These are phyloP conservation scores for Magnaporthiopsis poae DNA, from an alignment of 2,329 filamentous ascomycete species.

Conservation along the genomic window DNA sequence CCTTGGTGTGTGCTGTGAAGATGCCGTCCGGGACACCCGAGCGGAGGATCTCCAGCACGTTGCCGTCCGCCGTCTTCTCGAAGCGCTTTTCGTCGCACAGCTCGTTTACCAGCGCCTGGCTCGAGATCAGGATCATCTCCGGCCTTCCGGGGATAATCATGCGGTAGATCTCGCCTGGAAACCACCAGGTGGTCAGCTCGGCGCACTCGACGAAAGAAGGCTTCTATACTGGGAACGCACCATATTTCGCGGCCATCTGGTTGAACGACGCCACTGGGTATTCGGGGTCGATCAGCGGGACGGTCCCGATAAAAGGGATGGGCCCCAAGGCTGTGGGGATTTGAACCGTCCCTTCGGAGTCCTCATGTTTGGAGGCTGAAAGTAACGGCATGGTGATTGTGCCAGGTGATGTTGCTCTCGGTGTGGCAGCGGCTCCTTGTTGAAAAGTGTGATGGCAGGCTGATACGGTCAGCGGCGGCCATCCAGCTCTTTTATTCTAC, in stretches of 20 bases:
- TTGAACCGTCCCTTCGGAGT: not conserved
- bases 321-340: slow-evolving; percentile 2
- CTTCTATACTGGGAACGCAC: slow-evolving; percentile 26
- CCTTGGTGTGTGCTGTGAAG: slow-evolving; percentile 43
- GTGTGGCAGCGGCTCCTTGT: not conserved
- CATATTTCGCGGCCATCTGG: slow-evolving; percentile 55
- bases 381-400: not conserved
- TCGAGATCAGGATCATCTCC: slow-evolving; percentile 8
- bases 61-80: slow-evolving; percentile 36
- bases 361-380: not conserved
- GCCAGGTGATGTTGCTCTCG: not conserved
- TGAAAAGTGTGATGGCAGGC: not conserved
- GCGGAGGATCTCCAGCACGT: slow-evolving; percentile 39
- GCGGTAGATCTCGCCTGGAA: slow-evolving; percentile 49
- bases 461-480: not conserved
- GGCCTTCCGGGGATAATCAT: slow-evolving; percentile 29
- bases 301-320: slow-evolving; percentile 3
- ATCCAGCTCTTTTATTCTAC: not conserved
- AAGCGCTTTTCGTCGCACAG: slow-evolving; percentile 58
- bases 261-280: slow-evolving; percentile 44
- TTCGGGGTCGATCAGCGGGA: slow-evolving; percentile 21
- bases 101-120: slow-evolving; percentile 43
- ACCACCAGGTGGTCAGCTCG: not conserved
- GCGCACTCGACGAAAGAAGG: not conserved
- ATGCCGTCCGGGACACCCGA: slow-evolving; percentile 54